Evolutionary conservation across 1,139 yeast species (phyloP), one percentile per base, ranked within the genome.

Genomic region (Magnusiomyces suaveolens): DNA sequence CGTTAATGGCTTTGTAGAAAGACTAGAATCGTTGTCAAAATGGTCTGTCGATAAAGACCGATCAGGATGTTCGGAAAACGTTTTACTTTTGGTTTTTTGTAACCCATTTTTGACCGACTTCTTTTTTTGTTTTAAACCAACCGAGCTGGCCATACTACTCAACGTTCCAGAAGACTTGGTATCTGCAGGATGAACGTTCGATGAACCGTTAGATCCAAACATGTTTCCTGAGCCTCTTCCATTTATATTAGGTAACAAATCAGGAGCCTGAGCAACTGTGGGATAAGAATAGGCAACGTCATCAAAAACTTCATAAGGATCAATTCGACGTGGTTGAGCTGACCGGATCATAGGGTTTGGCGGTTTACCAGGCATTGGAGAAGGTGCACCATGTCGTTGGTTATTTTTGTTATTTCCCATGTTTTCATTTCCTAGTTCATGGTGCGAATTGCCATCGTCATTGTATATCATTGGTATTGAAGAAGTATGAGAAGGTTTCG

Each of bases 261-360:
- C 55, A 16, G 54, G 51, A 21, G 60, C 62, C 10, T 61, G 57
- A 4, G 62, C 57, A 43, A 57, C 56, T 2, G 63, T 59, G 0
- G 66, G 65, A 51, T 63, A 78, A 1, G 84, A 77, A 66, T 85
- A 85, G 29, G 84, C 81, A 1, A 87, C 83, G 61, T 84, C 92
- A 66, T 86, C 95, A 60, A 85, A 79, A 3, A 85, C 79, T 62
- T 86, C 95, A 68, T 76, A 86, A 0, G 89, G 81, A 66, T 83
- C 65, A 16, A 66, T 62, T 3, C 71, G 60, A 20, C 60, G 57
- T n/a, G 66, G 59, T 33, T 59, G n/a, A 16, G 52, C 43, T 21
- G 44, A 26, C 16, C 33, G 32, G 3, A 46, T 24, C 24, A 36
- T 10, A 20, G 24, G 21, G 18, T 41, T 39, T 29, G 33, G 33